Conservation (phyloP, 495 filamentous ascomycete species). For the Podospora conica region DNA sequence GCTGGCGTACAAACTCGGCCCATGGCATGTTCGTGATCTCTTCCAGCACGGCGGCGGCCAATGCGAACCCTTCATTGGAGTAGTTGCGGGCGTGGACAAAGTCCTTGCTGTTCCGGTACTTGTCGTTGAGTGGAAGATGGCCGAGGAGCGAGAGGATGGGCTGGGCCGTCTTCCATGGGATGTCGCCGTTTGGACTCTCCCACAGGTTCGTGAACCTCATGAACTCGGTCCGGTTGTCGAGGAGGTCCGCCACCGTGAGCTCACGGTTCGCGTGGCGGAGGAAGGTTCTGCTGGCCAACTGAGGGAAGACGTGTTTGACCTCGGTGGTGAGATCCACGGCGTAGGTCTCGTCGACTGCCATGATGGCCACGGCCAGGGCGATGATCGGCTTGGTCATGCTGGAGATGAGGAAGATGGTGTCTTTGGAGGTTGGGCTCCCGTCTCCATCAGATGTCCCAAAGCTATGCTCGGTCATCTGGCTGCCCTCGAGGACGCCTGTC, state of each 20-base stretch:
- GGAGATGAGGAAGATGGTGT: conserved; percentile 35
- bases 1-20: conserved; percentile 3
- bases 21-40: neutral
- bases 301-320: conserved; percentile 6
- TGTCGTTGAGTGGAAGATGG: conserved; percentile 2
- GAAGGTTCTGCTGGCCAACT: conserved; percentile 1
- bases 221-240: conserved; percentile 18
- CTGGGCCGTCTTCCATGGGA: conserved; percentile 6
- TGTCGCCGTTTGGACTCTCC: conserved; percentile 15
- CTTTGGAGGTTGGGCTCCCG: neutral
- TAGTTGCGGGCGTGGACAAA: conserved; percentile 16
- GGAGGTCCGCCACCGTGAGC: conserved; percentile 15
- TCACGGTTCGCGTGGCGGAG: neutral
- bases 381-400: conserved; percentile 36
- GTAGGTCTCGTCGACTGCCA: conserved; percentile 28
- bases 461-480: neutral
- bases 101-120: neutral
- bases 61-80: conserved; percentile 17
- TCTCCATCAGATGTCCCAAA: neutral
- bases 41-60: conserved; percentile 13
- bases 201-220: conserved; percentile 14
- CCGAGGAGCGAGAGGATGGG: conserved; percentile 8
- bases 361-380: conserved; percentile 26
- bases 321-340: conserved; percentile 15
- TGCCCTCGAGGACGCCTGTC: neutral